Base-by-base conservation (phyloP, 2,329 filamentous ascomycete genomes). In the Monosporascus sp. region DNA sequence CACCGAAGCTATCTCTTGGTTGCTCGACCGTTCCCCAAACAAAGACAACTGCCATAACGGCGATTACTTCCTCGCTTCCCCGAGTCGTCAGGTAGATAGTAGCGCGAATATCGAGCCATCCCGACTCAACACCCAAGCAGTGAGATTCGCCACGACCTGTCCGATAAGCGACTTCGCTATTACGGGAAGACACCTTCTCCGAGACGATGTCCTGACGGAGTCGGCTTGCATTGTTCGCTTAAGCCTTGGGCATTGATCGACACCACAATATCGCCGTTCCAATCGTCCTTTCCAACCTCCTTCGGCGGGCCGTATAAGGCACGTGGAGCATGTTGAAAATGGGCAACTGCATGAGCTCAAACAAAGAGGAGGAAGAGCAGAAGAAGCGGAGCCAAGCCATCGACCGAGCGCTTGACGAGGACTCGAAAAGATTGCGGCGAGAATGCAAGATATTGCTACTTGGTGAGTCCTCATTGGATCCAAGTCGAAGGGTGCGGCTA, bases 401-500 rank as follows among this genome's bases (percentile, higher is more conserved):
- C 69, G 94, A 99, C 75, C 89, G 88, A 73, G 87, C 84, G 65
- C 80, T 99, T 58, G 93, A 97, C 71, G 93, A 97, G 70, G 94
- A 99, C 72, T 95, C 91, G 50, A 91, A 90, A 72, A 84, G 89
- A 71, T 78, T 97, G 78, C 86, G 92, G 71, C 84, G 91, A 78
- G 94, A 99, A 88, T 97, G 94, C 90, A 99, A 99, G 77, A 97
- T 99, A 63, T 76, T 99, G 57, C 78, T 99, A 52, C 79, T 99
- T 65, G 94, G 94, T 97, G 84, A 60, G 64, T 55, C 52, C 35
- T 8, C 16, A 16, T 35, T 7, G 7, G 37, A 41, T 20, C 17
- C 43, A 22, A 19, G 35, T 41, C 19, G 24, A 7, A 11, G 5
- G 43, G 9, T 20, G 24, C 35, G 40, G 37, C 40, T 43, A 24